These are phyloP conservation scores for Dovyalis caffra DNA, from an alignment of 345 rosid genomes.

Conservation along the genomic window DNA sequence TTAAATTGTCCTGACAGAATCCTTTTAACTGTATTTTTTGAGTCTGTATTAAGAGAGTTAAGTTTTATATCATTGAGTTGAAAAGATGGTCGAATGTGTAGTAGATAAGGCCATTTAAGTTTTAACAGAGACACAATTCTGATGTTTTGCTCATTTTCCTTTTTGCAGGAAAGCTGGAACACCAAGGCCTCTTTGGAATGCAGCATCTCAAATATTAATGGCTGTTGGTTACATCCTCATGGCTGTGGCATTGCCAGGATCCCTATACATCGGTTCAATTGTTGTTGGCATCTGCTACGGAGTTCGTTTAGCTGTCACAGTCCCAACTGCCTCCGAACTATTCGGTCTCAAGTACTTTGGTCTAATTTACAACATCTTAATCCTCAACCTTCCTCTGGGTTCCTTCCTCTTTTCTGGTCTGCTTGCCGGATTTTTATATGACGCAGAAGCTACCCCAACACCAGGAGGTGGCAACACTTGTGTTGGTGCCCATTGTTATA, in stretches of 20 bases:
- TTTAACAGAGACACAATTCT: not conserved
- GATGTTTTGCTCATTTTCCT: not conserved
- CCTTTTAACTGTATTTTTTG: not conserved
- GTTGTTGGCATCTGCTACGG: slow-evolving; percentile 91
- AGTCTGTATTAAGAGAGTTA: not conserved
- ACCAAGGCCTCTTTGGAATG: slow-evolving; percentile 95
- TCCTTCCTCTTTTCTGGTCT: slow-evolving; percentile 92
- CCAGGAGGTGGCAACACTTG: slow-evolving; percentile 88
- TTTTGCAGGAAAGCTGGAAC: slow-evolving; percentile 68
- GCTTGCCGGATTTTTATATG: slow-evolving; percentile 79
- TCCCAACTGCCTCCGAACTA: slow-evolving; percentile 89
- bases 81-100: not conserved
- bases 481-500: slow-evolving; percentile 80
- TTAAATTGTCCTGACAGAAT: not conserved
- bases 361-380: slow-evolving; percentile 73
- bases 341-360: slow-evolving; percentile 92
- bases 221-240: slow-evolving; percentile 70
- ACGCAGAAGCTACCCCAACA: slow-evolving; percentile 69
- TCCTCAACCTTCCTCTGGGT: slow-evolving; percentile 92
- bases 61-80: not conserved
- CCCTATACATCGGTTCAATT: slow-evolving; percentile 78
- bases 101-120: not conserved
- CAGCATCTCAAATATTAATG: slow-evolving; percentile 88
- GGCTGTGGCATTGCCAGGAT: slow-evolving; percentile 78
- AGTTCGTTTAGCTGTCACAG: slow-evolving; percentile 81